Base-by-base conservation (phyloP, 1,284 basidiomycete genomes). In the Trichosporon sp. region DNA sequence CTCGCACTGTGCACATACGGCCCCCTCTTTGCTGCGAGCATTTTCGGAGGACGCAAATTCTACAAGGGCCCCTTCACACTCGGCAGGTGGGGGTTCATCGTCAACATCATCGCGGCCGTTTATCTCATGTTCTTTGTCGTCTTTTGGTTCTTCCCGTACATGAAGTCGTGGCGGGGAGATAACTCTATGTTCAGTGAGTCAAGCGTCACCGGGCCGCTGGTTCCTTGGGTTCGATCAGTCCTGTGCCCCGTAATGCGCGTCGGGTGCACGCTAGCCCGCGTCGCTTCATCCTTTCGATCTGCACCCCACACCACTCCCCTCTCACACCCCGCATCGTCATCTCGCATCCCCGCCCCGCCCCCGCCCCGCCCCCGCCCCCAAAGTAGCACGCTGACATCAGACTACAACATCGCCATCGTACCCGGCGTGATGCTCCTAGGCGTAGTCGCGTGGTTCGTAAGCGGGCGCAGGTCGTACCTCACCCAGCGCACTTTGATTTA, bases 381-480 rank as follows among this genome's bases (percentile, higher is more conserved):
- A 3, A 16, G 33, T 14, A 2, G 4, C 21, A 19, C 13, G 31
- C 59, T 60, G 21, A 52, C 49, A 1, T n/a, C 52, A 61, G 54
- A 61, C 54, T 61, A 56, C 54, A 61, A 61, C 60, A 57, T 61
- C 23, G 60, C 31, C 54, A 61, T 61, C 40, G 60, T 61, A 1
- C 60, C 60, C 29, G 54, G 60, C 2, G 36, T 61, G 21, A 29
- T 61, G 25, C 16, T 56, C 37, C 29, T 61, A 13, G 60, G 60
- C 13, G 19, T 56, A 2, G 21, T 57, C 14, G 25, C 36, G n/a
- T 61, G 60, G 60, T 57, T 61, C 29, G 23, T 31, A 19, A 44
- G 27, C 19, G 60, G 60, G 6, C 60, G 54, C 60, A 61, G 37
- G 54, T 25, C 52, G 19, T 61, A 61, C 21, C 34, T 61, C 13